These are phyloP conservation scores for Gracilaria caudata DNA, from an alignment of 23 red algal genomes.

Conservation along the genomic window DNA sequence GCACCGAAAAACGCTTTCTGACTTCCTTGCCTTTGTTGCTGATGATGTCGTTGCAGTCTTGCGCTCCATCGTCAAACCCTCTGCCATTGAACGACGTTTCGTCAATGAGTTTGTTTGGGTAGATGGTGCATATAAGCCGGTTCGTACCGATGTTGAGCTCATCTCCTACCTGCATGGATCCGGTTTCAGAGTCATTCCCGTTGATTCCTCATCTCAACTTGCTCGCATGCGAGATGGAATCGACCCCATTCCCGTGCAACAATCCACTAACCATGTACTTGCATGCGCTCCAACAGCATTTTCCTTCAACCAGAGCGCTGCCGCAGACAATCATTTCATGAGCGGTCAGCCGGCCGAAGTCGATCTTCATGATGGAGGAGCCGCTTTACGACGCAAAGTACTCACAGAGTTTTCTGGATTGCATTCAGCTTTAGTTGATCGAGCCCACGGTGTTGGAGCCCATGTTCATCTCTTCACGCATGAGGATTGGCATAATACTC, in stretches of 20 bases:
- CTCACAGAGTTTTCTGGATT: constrained; percentile 82
- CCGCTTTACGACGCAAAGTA: constrained; percentile 42
- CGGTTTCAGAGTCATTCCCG: constrained; percentile 84
- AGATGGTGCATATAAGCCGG: constrained; percentile 41
- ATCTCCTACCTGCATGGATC: constrained; percentile 74
- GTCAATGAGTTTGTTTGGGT: constrained; percentile 80
- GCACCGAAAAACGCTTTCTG: constrained; percentile 42
- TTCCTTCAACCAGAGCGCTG: constrained; percentile 76
- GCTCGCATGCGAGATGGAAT: constrained; percentile 29
- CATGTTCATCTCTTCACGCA: constrained; percentile 95
- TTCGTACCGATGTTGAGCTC: constrained; percentile 80
- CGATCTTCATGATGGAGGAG: constrained; percentile 7
- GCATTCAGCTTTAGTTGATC: constrained; percentile 55
- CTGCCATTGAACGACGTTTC: constrained; percentile 47
- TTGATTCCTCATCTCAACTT: constrained; percentile 41
- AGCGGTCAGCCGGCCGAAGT: neutral
- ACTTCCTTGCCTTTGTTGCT: constrained; percentile 66
- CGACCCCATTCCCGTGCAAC: constrained; percentile 83
- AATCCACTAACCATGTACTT: constrained; percentile 91
- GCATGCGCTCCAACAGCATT: constrained; percentile 94
- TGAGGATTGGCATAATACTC: constrained; percentile 88
- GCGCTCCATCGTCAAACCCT: constrained; percentile 35
- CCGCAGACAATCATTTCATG: constrained; percentile 95
- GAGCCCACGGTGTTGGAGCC: constrained; percentile 60
- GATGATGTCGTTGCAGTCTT: constrained; percentile 82